A percentile compares a stretch with the other conserved stretches of the same genome.
Evolutionary conservation across 1,284 basidiomycete species (phyloP).

Genomic region (Psilocybe mexicana): DNA sequence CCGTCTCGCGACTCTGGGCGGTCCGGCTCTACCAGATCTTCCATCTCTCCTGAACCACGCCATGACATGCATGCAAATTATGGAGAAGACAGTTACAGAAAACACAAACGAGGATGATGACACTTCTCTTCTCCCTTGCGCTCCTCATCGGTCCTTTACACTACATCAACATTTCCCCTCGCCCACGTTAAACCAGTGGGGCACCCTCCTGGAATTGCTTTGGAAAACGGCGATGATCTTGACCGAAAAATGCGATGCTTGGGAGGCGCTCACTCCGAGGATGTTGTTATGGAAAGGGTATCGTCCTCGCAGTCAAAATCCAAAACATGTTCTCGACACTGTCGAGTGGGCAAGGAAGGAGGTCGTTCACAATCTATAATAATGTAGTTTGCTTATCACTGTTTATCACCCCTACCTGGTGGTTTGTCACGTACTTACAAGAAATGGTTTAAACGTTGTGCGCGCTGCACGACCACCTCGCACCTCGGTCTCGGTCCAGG

Average conservation of each 20-base stretch:
- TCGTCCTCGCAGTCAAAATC: neutral
- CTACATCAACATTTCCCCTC: conserved; percentile 17
- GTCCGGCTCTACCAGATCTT: conserved; percentile 28
- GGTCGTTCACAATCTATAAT: conserved; percentile 14
- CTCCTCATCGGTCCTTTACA: conserved; percentile 39
- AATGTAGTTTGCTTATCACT: no score
- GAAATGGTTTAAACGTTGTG: no score
- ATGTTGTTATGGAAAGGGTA: conserved; percentile 49
- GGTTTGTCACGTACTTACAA: no score
- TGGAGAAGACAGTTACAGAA: conserved; percentile 33
- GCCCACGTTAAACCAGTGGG: conserved; percentile 28
- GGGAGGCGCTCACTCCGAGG: conserved; percentile 54
- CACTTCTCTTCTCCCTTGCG: conserved; percentile 32
- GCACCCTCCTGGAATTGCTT: conserved; percentile 46
- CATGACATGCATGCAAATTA: conserved; percentile 32
- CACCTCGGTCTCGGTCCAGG: no score
- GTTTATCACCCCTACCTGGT: no score
- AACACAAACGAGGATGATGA: neutral
- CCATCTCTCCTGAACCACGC: conserved; percentile 36
- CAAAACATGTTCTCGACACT: conserved; percentile 28
- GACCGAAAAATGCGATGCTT: conserved; percentile 35
- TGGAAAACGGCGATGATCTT: conserved; percentile 58
- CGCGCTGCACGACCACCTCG: no score
- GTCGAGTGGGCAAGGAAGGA: conserved; percentile 48
- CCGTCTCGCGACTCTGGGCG: conserved; percentile 40